Evolutionary conservation across 2,329 filamentous ascomycete species (phyloP).

Genomic region (Stachybotrys echinatus): DNA sequence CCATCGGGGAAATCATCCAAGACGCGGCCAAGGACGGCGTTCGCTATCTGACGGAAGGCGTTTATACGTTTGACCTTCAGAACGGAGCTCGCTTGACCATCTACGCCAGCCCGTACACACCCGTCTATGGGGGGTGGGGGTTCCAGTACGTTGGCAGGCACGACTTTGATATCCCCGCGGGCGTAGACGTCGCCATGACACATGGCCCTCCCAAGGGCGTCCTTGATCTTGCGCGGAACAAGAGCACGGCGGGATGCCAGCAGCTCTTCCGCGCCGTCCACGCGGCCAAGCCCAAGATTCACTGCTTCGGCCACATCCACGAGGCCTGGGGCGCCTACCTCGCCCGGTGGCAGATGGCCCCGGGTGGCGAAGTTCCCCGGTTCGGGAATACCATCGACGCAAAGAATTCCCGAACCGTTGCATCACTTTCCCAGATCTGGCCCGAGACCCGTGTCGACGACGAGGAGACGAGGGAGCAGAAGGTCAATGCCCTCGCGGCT

Average conservation of each 20-base stretch:
- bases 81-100: slow-evolving; percentile 45
- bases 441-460: slow-evolving; percentile 13
- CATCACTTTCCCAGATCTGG: slow-evolving; percentile 22
- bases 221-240: slow-evolving; percentile 31
- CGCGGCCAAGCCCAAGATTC: slow-evolving; percentile 36
- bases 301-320: slow-evolving; percentile 57
- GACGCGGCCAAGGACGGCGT: slow-evolving; percentile 33
- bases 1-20: slow-evolving; percentile 32
- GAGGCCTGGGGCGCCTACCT: slow-evolving; percentile 53
- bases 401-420: slow-evolving; percentile 27
- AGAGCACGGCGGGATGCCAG: slow-evolving; percentile 33
- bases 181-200: slow-evolving; percentile 44
- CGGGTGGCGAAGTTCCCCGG: neutral
- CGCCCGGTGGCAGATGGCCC: slow-evolving; percentile 40
- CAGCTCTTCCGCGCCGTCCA: slow-evolving; percentile 41
- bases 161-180: slow-evolving; percentile 25
- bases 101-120: slow-evolving; percentile 50
- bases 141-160: slow-evolving; percentile 44
- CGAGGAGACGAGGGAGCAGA: slow-evolving; percentile 5
- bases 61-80: slow-evolving; percentile 35
- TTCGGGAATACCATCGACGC: slow-evolving; percentile 34
- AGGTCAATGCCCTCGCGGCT: slow-evolving; percentile 9
- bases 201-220: slow-evolving; percentile 50
- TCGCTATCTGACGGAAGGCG: slow-evolving; percentile 42
- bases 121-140: slow-evolving; percentile 37